Evolutionary conservation across 2,329 filamentous ascomycete genomes (phyloP).

Genomic region (Pseudogymnoascus sp.): DNA sequence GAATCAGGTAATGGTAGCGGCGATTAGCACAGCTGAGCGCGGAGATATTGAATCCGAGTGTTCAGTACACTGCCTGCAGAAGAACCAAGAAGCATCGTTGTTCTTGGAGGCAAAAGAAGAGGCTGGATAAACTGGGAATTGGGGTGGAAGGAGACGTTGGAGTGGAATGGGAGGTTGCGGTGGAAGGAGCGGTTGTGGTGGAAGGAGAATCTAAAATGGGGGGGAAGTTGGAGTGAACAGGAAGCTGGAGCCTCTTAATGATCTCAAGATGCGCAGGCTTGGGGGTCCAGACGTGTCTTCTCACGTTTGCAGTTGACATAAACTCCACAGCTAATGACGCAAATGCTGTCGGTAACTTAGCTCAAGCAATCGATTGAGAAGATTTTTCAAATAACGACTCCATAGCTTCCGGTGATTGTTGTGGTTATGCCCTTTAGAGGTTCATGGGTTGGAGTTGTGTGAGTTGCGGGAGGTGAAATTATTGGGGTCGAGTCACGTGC

Average conservation of each 20-base stretch:
- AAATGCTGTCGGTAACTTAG: neutral
- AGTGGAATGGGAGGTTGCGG: no score
- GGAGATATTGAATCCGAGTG: neutral
- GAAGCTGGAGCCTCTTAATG: neutral
- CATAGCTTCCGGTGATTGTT: neutral
- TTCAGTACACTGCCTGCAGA: neutral
- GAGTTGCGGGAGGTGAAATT: neutral
- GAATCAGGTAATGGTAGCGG: neutral
- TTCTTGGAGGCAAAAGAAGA: neutral
- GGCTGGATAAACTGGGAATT: neutral
- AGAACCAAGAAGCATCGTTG: neutral
- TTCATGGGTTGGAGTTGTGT: neutral
- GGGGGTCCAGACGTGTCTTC: neutral
- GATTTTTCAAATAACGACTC: neutral
- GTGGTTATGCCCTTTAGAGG: neutral
- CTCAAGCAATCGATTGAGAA: neutral
- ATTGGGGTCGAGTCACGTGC: neutral
- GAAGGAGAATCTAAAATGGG: no score
- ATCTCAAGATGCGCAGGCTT: neutral
- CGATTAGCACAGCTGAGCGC: neutral
- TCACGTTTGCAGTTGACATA: neutral
- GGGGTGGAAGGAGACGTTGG: neutral
- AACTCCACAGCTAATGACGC: neutral
- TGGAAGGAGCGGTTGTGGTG: no score
- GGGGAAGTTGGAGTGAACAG: neutral